These are phyloP conservation scores for Allantophomopsis lycopodina DNA, from an alignment of 2,329 filamentous ascomycete genomes.

Conservation along the genomic window DNA sequence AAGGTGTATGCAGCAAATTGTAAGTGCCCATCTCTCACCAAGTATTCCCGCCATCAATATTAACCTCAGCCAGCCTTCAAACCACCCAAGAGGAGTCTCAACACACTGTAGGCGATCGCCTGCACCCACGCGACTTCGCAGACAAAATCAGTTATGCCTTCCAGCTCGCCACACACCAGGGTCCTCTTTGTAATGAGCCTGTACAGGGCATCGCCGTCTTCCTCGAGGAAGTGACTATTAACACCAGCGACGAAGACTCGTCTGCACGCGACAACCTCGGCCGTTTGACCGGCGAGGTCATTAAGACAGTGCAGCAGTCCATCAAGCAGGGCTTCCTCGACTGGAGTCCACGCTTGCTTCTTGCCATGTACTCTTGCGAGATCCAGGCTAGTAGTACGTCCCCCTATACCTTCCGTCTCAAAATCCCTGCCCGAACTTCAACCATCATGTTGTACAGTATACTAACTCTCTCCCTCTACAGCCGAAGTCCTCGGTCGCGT, in stretches of 20 bases:
- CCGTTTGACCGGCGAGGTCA: slow-evolving; percentile 82
- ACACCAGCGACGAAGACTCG: slow-evolving; percentile 35
- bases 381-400: slow-evolving; percentile 79
- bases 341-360: slow-evolving; percentile 88
- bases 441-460: slow-evolving; percentile 8
- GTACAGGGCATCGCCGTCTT: slow-evolving; percentile 88
- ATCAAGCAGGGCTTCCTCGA: slow-evolving; percentile 81
- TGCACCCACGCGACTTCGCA: slow-evolving; percentile 55
- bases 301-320: slow-evolving; percentile 75
- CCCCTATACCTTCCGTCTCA: background rate
- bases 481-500: slow-evolving; percentile 89
- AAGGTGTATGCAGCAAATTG: slow-evolving; percentile 59
- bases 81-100: slow-evolving; percentile 12
- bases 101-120: slow-evolving; percentile 28
- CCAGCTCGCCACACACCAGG: slow-evolving; percentile 79
- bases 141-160: slow-evolving; percentile 93
- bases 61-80: slow-evolving; percentile 13
- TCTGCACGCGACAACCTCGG: slow-evolving; percentile 55
- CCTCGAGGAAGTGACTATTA: slow-evolving; percentile 63
- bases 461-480: slow-evolving; percentile 14
- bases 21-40: slow-evolving; percentile 25
- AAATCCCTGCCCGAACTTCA: too few relatives aligned
- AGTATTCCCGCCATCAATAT: slow-evolving; percentile 11
- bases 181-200: slow-evolving; percentile 83
- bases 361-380: slow-evolving; percentile 96